Base-by-base conservation (phyloP, 108 stramenopile species). In the Pseudonitzschia delicatissima region DNA sequence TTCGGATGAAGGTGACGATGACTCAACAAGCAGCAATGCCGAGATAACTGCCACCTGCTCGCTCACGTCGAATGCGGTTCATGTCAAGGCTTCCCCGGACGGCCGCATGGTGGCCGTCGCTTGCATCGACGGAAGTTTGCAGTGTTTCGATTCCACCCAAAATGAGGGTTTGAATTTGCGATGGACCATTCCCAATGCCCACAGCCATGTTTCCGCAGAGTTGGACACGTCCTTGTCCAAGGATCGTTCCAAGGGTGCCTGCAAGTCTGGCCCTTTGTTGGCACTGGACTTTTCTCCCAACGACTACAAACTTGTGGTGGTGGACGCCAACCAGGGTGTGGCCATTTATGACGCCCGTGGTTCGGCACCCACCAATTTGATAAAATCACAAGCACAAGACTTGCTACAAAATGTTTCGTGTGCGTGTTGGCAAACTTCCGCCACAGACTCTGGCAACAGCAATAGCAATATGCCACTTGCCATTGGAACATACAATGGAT, bases 81-180 rank as follows among this genome's bases (percentile, higher is more conserved):
- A 74, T 25, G 25, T 82, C 18, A 63, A 68, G 27, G 59, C 72
- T 34, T 82, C 73, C 17, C 47, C 64, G 18, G 82, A 82, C 62
- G 82, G 82, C 31, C 76, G 82, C 0, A 27, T 82, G 57, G 82
- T 78, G n/a, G 77, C 72, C 3, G 68, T 76, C 28, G 71, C 74
- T 2, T 81, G 70, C 36, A 59, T 53, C 12, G 83, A 87, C 57
- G 86, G 86, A 21, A 84, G 81, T 12, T 47, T 91, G 33, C 49
- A 61, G 18, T 92, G 85, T 61, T 73, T 73, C 49, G 73, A 88
- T 66, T 82, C 81, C 2, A 72, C 71, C 11, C 8, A 26, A 4
- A n/a, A 7, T 12, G 18, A 62, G 18, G 15, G 12, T 36, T 35
- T 79, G 5, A 57, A 21, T 33, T 26, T 63, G 27, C 71, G 84